Conservation (phyloP, 228 moss, liverwort and hornwort genomes). For the Sphagnum magellanicum region DNA sequence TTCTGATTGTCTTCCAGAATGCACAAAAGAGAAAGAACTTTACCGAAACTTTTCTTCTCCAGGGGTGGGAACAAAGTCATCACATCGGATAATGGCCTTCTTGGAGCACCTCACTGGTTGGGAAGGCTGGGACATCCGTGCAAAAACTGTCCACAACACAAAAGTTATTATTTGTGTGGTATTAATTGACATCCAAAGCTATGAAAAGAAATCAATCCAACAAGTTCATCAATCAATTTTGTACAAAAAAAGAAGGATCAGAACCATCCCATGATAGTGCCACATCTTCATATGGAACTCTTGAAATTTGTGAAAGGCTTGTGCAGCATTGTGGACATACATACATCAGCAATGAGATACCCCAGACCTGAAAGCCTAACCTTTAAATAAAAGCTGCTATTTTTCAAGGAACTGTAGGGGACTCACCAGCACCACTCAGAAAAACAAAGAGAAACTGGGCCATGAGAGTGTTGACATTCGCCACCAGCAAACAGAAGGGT, state of each 20-base stretch:
- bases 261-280: too few species aligned
- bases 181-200: too few species aligned
- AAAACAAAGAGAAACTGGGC: conserved; percentile 93
- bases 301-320: too few species aligned
- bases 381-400: background rate
- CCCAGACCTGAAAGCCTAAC: background rate
- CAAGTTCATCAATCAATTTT: too few species aligned
- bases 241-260: too few species aligned
- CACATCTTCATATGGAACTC: too few species aligned
- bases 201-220: too few species aligned
- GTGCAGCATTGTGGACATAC: too few species aligned
- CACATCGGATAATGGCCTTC: conserved; percentile 68
- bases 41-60: conserved; percentile 61
- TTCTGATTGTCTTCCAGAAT: too few species aligned
- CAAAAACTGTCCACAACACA: conserved; percentile 53
- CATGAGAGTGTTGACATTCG: conserved; percentile 83
- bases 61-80: conserved; percentile 61
- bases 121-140: conserved; percentile 93
- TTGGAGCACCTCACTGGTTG: conserved; percentile 77
- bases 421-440: conserved; percentile 83
- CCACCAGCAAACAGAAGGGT: conserved; percentile 56
- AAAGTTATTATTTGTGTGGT: too few species aligned
- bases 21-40: background rate
- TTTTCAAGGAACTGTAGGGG: background rate
- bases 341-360: too few species aligned